These are phyloP conservation scores for Arbutus unedo DNA, from an alignment of 148 eudicot species.

Conservation along the genomic window DNA sequence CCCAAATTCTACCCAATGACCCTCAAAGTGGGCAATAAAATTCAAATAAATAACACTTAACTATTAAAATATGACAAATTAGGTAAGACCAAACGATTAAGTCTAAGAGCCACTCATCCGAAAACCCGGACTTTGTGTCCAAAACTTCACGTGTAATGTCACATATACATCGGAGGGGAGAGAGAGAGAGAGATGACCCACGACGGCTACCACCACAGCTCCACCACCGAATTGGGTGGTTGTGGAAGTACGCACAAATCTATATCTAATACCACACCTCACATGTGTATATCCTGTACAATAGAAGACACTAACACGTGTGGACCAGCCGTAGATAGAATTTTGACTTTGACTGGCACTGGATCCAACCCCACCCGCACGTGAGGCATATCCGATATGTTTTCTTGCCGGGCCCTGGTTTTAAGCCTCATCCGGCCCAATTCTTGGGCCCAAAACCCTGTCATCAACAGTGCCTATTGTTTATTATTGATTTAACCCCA, in stretches of 20 bases:
- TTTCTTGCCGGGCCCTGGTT: conserved; percentile 37
- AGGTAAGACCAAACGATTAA: not conserved
- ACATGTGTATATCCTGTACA: conserved; percentile 31
- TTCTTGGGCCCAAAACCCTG: conserved; percentile 20
- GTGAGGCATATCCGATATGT: conserved; percentile 35
- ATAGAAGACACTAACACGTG: conserved; percentile 29
- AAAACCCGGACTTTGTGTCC: not conserved
- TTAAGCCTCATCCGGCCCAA: conserved; percentile 27
- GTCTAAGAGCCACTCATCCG: conserved; percentile 17
- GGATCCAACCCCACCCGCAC: conserved; percentile 39
- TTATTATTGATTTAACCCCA: not conserved
- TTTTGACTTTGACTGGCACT: conserved; percentile 31
- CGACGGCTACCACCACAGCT: conserved; percentile 7
- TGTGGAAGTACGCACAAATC: not conserved
- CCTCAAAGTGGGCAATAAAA: not conserved
- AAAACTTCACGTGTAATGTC: conserved; percentile 36
- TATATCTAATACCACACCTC: conserved; percentile 19
- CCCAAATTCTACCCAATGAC: not conserved
- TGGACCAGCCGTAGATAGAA: conserved; percentile 15
- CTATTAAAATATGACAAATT: not conserved
- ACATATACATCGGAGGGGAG: not conserved
- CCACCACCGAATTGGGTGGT: conserved; percentile 8
- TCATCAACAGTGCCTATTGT: conserved; percentile 12
- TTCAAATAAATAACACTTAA: not conserved
- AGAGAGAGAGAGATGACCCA: not conserved